Evolutionary conservation across 2,329 filamentous ascomycete genomes (phyloP), one percentile per base, ranked within the genome.

Genomic region (Ophiostoma angusticollis): DNA sequence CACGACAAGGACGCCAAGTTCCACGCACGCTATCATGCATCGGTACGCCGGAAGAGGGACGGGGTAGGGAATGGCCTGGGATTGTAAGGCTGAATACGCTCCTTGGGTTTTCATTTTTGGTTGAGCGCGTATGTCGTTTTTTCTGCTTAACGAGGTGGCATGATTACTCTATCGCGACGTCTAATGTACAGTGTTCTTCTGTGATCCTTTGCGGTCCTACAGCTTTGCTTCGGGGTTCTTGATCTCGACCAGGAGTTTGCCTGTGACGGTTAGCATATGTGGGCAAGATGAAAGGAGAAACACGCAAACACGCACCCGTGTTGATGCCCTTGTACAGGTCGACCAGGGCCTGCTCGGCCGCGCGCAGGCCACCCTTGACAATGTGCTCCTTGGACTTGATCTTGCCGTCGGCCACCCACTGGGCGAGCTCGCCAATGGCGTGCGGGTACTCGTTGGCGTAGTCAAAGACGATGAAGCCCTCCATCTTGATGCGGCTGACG

Each of bases 381-480:
- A 87, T 70, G 2, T 77, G 78, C 58, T 85, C 79, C 54, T 78
- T 77, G 41, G 75, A 62, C 68, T 82, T 74, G 46, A 87, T 57
- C 60, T 78, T 83, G 35, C 82, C 82, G 53, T 84, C 74, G 2
- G 63, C 61, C n/a, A 84, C 54, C 80, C 81, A 86, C 46, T 70
- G 57, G 1, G 68, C 67, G 12, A 86, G 60, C 49, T 84, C 67
- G 52, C 68, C 62, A 47, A 70, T 59, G 1, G 78, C 82, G 30
- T 60, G 55, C 0, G 65, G 52, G 53, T 70, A 81, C 50, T 78
- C 65, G 40, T 67, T 58, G 5, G 56, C 56, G 51, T 70, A 83
- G 55, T 86, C 81, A 40, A 82, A 72, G 41, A 80, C 70, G 46
- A 86, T 77, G 58, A 86, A 85, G 2, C 79, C 79, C 58, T 80